Conservation (phyloP, 2,329 filamentous ascomycete species). For the Triangularia verruculosa region DNA sequence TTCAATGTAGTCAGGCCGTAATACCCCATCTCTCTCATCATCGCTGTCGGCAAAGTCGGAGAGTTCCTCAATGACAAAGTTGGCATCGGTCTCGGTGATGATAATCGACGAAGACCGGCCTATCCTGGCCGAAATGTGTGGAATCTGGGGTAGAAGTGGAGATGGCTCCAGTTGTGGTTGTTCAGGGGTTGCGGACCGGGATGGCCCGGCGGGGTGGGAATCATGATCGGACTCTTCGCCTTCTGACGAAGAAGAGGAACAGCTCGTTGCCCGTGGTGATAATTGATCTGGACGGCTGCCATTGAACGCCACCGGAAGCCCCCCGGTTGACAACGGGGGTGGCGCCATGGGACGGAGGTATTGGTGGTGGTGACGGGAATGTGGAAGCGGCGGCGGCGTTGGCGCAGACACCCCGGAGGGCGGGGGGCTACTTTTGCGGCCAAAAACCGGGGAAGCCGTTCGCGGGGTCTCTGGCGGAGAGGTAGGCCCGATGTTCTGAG, state of each 20-base stretch:
- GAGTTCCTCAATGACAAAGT: conserved; percentile 45
- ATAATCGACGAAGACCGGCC: conserved; percentile 15
- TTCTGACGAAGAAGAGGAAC: conserved; percentile 31
- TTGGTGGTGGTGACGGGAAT: conserved; percentile 5
- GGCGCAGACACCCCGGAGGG: conserved; percentile 20
- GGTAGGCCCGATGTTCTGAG: conserved; percentile 37
- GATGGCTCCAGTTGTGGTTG: conserved; percentile 9
- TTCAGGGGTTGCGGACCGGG: conserved; percentile 25
- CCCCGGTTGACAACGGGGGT: conserved; percentile 28
- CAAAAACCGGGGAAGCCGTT: conserved; percentile 33
- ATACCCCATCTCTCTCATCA: conserved; percentile 40
- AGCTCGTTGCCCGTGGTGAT: conserved; percentile 39
- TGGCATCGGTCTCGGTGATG: conserved; percentile 19
- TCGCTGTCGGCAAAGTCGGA: conserved; percentile 46
- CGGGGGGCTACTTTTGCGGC: conserved; percentile 30
- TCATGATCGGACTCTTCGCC: conserved; percentile 28
- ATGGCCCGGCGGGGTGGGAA: conserved; percentile 20
- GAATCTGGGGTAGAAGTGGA: conserved; percentile 18
- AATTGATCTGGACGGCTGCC: conserved; percentile 36
- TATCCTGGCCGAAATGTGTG: conserved; percentile 10
- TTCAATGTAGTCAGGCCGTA: conserved; percentile 48
- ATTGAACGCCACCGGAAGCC: conserved; percentile 31
- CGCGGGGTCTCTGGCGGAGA: conserved; percentile 44
- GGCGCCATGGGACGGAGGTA: conserved; percentile 28
- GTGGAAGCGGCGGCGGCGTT: background rate